Evolutionary conservation across 1,284 basidiomycete species (phyloP).

Genomic region (Microbotryum violaceum): DNA sequence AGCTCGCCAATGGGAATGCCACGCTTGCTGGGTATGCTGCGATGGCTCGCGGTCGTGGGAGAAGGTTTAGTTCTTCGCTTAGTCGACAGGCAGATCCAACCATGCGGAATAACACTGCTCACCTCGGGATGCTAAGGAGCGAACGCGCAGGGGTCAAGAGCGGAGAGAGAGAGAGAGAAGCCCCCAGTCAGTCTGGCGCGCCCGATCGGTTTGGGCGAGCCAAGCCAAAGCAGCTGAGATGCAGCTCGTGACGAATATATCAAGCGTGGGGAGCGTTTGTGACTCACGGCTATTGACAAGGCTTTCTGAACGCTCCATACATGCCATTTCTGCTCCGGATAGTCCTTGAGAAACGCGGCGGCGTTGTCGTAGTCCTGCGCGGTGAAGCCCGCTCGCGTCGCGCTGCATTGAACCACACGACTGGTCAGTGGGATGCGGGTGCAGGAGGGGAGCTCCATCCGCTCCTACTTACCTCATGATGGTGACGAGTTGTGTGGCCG

Average conservation of each 20-base stretch:
- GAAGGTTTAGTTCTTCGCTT: no score
- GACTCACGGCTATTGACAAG: neutral
- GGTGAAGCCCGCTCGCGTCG: conserved; percentile 1
- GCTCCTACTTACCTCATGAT: no score
- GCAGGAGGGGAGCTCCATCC: no score
- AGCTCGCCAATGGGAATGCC: conserved; percentile 1
- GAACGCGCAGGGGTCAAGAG: neutral
- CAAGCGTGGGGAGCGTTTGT: neutral
- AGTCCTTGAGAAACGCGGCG: conserved; percentile 5
- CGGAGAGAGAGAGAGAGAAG: neutral
- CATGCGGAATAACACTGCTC: no score
- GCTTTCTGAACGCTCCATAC: neutral
- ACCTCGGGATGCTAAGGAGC: neutral
- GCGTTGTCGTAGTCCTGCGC: conserved; percentile 5
- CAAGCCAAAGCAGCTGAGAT: neutral
- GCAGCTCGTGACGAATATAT: neutral
- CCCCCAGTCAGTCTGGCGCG: neutral
- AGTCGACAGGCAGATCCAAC: no score
- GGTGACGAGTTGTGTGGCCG: no score
- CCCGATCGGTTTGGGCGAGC: neutral
- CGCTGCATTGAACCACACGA: no score
- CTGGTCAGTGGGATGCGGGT: no score
- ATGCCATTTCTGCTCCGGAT: neutral
- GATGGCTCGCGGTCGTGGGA: neutral
- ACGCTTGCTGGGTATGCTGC: conserved; percentile 5